These are phyloP conservation scores for Geotrichum aggregatum DNA, from an alignment of 1,139 yeast species.

Conservation along the genomic window DNA sequence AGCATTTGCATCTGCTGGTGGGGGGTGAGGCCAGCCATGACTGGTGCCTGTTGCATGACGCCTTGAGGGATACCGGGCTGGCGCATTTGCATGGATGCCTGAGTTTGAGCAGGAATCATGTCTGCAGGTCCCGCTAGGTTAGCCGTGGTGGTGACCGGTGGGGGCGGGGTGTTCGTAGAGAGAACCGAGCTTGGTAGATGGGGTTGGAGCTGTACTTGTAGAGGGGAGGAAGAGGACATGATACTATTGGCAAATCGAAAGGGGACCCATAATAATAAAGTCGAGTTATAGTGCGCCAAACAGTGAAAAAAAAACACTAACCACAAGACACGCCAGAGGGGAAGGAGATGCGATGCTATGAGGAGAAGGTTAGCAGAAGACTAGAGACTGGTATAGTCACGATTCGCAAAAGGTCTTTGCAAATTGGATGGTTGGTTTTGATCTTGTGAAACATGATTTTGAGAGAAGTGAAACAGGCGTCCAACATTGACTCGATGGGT, in stretches of 20 bases:
- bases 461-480: neutral
- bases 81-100: constrained; percentile 16
- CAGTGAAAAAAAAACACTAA: neutral
- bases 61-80: constrained; percentile 16
- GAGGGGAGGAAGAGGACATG: constrained; percentile 3
- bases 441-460: neutral
- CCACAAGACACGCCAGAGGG: neutral
- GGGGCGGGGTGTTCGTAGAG: neutral
- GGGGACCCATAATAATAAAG: constrained; percentile 5
- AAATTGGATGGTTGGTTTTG: neutral
- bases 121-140: neutral
- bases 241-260: constrained; percentile 9
- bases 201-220: neutral
- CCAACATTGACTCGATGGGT: no score
- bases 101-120: constrained; percentile 18
- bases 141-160: neutral
- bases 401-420: no score
- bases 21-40: constrained; percentile 1
- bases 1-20: constrained; percentile 15
- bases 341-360: neutral
- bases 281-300: neutral
- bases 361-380: neutral
- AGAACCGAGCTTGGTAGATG: neutral
- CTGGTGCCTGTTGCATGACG: constrained; percentile 15
- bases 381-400: no score